Base-by-base conservation (phyloP, 2,329 filamentous ascomycete genomes). In the Trichoderma asperellum region DNA sequence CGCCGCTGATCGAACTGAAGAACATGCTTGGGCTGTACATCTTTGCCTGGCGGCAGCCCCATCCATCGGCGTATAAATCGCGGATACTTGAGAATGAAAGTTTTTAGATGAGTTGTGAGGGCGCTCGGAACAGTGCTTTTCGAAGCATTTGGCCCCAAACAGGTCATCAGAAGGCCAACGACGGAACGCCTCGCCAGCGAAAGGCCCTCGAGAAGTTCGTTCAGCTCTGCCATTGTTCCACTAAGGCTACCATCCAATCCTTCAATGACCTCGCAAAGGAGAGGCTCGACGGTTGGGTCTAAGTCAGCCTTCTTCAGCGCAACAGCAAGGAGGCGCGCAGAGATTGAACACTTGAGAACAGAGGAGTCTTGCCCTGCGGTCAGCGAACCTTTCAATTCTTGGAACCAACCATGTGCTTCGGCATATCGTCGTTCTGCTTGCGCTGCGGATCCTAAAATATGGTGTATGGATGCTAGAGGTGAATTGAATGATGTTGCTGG, bases 1-100 rank as follows among this genome's bases (percentile, higher is more conserved):
- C 86, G 84, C 47, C 88, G 83, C 72, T 90, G 87, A 71, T 90
- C 88, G 74, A 88, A 89, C 47, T 88, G 86, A 35, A 90, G 75
- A 43, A 86, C 79, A 11, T 88, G 85, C 72, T 90, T 91, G 8
- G 87, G 82, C 14, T 81, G 78, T 24, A 84, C 82, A 40, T 84
- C 83, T 14, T 82, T 82, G 5, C 79, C 80, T 0, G 88, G 87
- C 1, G 84, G 79, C 67, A 86, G 87, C 14, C 89, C 89, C 2
- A 91, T 79, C 87, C 89, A 91, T 57, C 88, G 83, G 7, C 87
- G 79, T 58, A 85, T 82, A 73, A 91, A 88, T 2, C 87, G 83
- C 14, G 89, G 88, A 70, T 88, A 85, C 66, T 87, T 84, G 35
- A 87, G 81, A 29, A 90, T 80, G 57, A 91, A 84, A 0, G 82